These are phyloP conservation scores for Triticum aestivum DNA, from an alignment of 176 grass and related monocot species.

Conservation along the genomic window IWGSC_CS_RefSeq_v2.1 NC_057805.1:395892829-395893328, in stretches of 20 bases:
- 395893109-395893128: slow-evolving; percentile 27
- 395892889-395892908: slow-evolving; percentile 6
- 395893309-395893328: slow-evolving; percentile 17
- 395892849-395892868: background rate
- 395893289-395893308: slow-evolving; percentile 24
- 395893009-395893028: slow-evolving; percentile 6
- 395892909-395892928: slow-evolving; percentile 13
- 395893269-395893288: background rate
- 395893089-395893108: background rate
- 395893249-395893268: slow-evolving; percentile 11
- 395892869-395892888: background rate
- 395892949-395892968: background rate
- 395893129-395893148: background rate
- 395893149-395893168: background rate
- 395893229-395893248: background rate
- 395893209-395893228: slow-evolving; percentile 40
- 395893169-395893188: background rate
- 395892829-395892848: background rate
- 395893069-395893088: slow-evolving; percentile 1
- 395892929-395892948: slow-evolving; percentile 12
- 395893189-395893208: background rate
- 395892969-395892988: background rate
- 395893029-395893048: slow-evolving; percentile 28
- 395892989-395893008: slow-evolving; percentile 20
- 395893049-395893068: slow-evolving; percentile 7